Evolutionary conservation across 139 green algal genomes (phyloP).

Genomic region (Tetradesmus lagerheimii): DNA sequence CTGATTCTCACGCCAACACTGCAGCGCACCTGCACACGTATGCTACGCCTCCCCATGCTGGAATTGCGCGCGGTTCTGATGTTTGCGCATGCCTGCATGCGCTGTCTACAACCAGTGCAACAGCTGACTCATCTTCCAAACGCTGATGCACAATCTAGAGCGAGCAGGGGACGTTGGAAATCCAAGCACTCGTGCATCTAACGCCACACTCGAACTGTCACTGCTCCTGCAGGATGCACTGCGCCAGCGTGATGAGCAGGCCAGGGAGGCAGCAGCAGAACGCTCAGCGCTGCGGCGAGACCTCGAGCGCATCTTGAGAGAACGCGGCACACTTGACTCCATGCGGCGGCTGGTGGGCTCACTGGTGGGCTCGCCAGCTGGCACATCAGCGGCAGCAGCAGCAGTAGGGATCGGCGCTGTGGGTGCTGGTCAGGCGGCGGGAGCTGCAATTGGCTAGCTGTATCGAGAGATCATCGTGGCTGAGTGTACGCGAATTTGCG

Average conservation of each 20-base stretch:
- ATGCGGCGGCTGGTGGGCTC: background rate
- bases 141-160: too few species aligned
- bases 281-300: constrained; percentile 8
- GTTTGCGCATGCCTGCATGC: too few species aligned
- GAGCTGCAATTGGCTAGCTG: background rate
- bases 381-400: background rate
- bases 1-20: background rate
- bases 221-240: constrained; percentile 1
- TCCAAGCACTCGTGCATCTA: too few species aligned
- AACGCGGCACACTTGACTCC: constrained; percentile 27
- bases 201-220: too few species aligned
- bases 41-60: background rate
- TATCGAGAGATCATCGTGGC: too few species aligned
- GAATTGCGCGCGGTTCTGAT: too few species aligned
- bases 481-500: too few species aligned
- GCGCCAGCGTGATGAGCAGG: background rate
- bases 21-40: background rate
- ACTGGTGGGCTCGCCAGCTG: background rate
- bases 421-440: too few species aligned
- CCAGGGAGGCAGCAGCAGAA: background rate
- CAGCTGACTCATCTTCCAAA: too few species aligned
- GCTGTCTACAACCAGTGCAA: too few species aligned
- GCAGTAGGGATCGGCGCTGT: background rate
- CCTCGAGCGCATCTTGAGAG: constrained; percentile 14
- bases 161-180: too few species aligned